These are phyloP conservation scores for Oropetium thomaeum DNA, from an alignment of 176 grass and related monocot genomes.

Conservation along the genomic window DNA sequence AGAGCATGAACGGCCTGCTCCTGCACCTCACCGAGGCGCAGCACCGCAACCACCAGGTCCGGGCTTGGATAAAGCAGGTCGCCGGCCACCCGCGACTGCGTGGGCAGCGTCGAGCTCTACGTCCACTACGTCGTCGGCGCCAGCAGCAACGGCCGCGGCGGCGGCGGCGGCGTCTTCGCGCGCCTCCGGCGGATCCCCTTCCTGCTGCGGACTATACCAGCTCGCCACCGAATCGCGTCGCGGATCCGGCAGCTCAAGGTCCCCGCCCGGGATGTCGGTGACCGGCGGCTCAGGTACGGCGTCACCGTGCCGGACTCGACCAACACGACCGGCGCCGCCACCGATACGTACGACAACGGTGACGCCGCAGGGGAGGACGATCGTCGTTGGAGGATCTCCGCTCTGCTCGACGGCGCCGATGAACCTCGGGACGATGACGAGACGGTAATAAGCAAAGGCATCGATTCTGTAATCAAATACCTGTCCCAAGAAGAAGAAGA, in stretches of 20 bases:
- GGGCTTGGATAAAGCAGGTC: not conserved
- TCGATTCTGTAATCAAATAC: too few species aligned
- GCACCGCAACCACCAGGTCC: not conserved
- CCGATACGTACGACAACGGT: too few species aligned
- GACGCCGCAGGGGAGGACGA: too few species aligned
- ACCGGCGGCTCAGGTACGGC: not conserved
- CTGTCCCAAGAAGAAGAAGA: too few species aligned
- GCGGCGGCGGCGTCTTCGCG: too few species aligned
- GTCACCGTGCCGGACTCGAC: not conserved
- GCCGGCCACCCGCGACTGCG: not conserved
- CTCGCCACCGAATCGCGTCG: not conserved
- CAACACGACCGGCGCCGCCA: too few species aligned
- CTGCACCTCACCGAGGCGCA: not conserved
- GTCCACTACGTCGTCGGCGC: not conserved
- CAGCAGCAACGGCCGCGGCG: too few species aligned
- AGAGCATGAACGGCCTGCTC: not conserved
- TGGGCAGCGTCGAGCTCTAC: not conserved
- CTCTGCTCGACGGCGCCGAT: too few species aligned
- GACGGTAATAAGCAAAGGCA: too few species aligned
- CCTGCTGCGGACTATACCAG: not conserved
- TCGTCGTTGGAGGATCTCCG: too few species aligned
- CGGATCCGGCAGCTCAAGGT: constrained; percentile 23
- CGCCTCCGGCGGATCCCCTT: not conserved
- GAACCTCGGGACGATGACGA: too few species aligned
- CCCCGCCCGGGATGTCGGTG: not conserved